Conservation (phyloP, 768 basidiomycete genomes). For the Boletus sp. region DNA sequence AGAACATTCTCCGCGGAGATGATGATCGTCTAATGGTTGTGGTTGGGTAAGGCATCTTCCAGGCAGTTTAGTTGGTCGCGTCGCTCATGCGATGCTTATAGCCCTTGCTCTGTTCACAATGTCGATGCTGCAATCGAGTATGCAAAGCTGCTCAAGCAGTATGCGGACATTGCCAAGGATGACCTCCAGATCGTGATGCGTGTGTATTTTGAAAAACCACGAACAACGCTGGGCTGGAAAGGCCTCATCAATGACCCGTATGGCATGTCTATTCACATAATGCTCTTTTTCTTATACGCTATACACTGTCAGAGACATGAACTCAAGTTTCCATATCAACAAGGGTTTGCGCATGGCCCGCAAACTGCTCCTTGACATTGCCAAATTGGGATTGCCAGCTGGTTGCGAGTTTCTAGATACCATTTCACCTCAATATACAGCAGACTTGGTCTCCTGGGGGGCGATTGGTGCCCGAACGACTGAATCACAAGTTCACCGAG, state of each 20-base stretch:
- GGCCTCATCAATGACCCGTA: constrained; percentile 94
- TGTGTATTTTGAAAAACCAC: constrained; percentile 96
- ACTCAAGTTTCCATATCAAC: constrained; percentile 94
- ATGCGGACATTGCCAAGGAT: constrained; percentile 76
- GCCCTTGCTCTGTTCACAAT: constrained; percentile 95
- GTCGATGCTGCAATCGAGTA: constrained; percentile 85
- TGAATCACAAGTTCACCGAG: constrained; percentile 91
- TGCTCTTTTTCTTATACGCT: background rate
- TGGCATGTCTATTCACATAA: background rate
- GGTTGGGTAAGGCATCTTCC: constrained; percentile 59
- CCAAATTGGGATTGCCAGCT: constrained; percentile 86
- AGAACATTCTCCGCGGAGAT: constrained; percentile 77
- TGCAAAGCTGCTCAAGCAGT: constrained; percentile 72
- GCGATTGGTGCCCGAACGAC: constrained; percentile 94
- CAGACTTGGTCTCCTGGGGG: constrained; percentile 92
- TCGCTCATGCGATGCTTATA: constrained; percentile 24
- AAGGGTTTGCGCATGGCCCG: constrained; percentile 89
- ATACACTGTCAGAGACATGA: constrained; percentile 54
- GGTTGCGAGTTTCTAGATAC: constrained; percentile 96
- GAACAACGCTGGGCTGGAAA: constrained; percentile 99
- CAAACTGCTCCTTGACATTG: constrained; percentile 81
- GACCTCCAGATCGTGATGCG: constrained; percentile 97
- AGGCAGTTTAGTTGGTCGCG: background rate
- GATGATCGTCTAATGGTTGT: constrained; percentile 94
- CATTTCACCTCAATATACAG: constrained; percentile 83